Percentiles rank a stretch among this genome's conserved stretches.
phyloP scores from a whole-genome alignment of 495 filamentous ascomycete species.

The Aspergillus hancockii region DNA sequence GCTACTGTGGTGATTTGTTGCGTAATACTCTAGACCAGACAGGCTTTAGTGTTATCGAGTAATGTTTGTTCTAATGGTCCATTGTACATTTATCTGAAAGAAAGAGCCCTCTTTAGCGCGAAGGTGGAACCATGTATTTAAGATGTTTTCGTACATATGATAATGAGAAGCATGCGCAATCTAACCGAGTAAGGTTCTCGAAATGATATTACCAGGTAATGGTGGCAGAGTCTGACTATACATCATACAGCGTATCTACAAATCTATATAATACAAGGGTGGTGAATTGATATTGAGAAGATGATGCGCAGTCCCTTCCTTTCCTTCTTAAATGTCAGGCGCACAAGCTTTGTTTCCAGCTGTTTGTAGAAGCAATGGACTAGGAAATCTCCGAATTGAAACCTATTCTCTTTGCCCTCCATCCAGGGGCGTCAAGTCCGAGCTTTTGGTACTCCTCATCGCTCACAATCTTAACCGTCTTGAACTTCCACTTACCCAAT shows the following conservation, averaged over 20 bases:
- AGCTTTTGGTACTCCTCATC: conserved; percentile 63
- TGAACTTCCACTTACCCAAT: conserved; percentile 78
- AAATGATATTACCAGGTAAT: neutral
- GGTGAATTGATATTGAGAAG: neutral
- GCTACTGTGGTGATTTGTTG: too few relatives aligned
- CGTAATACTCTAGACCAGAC: too few relatives aligned
- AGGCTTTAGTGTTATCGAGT: too few relatives aligned
- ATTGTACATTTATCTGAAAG: too few relatives aligned
- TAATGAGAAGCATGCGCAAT: neutral
- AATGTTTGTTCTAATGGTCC: too few relatives aligned
- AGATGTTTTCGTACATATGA: neutral
- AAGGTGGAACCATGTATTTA: too few relatives aligned
- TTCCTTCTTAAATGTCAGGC: neutral
- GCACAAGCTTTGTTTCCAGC: too few relatives aligned
- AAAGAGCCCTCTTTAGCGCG: too few relatives aligned
- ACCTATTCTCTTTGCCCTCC: too few relatives aligned
- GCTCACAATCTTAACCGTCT: conserved; percentile 67
- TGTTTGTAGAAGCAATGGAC: too few relatives aligned
- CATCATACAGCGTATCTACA: conserved; percentile 8
- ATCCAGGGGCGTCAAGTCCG: conserved; percentile 46
- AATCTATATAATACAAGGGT: conserved; percentile 2
- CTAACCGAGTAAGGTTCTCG: neutral
- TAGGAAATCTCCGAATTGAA: too few relatives aligned
- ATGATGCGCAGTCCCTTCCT: neutral
- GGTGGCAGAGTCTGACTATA: neutral